phyloP scores from a whole-genome alignment of 2,329 filamentous ascomycete genomes.

The Aspergillus japonicus region DNA sequence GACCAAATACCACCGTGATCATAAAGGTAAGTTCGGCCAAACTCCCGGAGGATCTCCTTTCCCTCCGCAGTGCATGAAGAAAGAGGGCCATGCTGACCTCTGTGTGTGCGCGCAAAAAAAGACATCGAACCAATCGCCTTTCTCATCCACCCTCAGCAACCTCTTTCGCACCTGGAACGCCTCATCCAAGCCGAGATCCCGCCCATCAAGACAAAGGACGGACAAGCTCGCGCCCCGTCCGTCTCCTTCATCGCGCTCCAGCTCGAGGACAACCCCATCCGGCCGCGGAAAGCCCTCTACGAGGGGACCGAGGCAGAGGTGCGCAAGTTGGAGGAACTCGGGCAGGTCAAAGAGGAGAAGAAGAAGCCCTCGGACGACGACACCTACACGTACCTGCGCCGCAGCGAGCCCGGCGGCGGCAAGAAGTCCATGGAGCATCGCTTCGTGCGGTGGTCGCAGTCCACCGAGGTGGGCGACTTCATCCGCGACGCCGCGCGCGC shows the following conservation, averaged over 20 bases:
- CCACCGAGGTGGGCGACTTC: slow-evolving; percentile 90
- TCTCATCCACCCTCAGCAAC: slow-evolving; percentile 84
- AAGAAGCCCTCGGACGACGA: slow-evolving; percentile 52
- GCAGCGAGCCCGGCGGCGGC: slow-evolving; percentile 14
- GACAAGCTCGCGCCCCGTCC: slow-evolving; percentile 67
- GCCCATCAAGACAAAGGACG: slow-evolving; percentile 59
- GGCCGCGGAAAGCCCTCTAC: slow-evolving; percentile 38
- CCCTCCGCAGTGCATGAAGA: too few relatives aligned
- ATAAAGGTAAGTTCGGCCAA: slow-evolving; percentile 46
- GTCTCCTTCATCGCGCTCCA: slow-evolving; percentile 81
- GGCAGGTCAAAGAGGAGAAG: neutral
- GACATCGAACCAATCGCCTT: slow-evolving; percentile 81
- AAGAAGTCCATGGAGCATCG: slow-evolving; percentile 36
- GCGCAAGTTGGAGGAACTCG: slow-evolving; percentile 21
- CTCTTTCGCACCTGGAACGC: slow-evolving; percentile 83
- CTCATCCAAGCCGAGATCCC: slow-evolving; percentile 86
- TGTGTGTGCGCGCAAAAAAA: slow-evolving; percentile 6
- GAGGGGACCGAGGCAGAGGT: slow-evolving; percentile 45
- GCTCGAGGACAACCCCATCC: slow-evolving; percentile 59
- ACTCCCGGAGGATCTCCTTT: too few relatives aligned
- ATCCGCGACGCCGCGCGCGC: slow-evolving; percentile 84
- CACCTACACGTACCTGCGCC: slow-evolving; percentile 69
- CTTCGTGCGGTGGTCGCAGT: slow-evolving; percentile 84
- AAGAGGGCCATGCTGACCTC: neutral
- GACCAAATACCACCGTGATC: slow-evolving; percentile 58